Percentiles rank a stretch among this genome's conserved stretches.
These are phyloP conservation scores for Pseudonitzschia pungens DNA, from an alignment of 108 stramenopile genomes.

Conservation along the genomic window DNA sequence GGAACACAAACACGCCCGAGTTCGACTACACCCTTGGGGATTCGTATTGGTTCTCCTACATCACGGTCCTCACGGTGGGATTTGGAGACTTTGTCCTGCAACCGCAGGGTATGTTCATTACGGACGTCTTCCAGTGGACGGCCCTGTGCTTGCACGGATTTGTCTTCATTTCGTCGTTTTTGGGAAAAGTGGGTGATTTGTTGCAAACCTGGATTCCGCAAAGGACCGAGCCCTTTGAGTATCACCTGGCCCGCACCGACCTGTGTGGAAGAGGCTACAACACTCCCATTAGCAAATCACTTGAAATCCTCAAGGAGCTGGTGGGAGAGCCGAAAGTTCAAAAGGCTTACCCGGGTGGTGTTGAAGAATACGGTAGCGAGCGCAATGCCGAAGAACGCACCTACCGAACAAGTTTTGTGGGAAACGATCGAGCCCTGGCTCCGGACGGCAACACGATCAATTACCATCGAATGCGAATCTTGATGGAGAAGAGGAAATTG, in stretches of 20 bases:
- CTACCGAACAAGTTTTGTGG: not conserved
- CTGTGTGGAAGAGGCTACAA: conserved; percentile 23
- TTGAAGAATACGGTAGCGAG: not conserved
- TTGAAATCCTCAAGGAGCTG: not conserved
- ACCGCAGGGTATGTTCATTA: conserved; percentile 11
- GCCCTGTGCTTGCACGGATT: conserved; percentile 5
- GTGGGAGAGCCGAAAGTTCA: not conserved
- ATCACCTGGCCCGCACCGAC: conserved; percentile 6
- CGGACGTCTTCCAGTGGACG: conserved; percentile 12
- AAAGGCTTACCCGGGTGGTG: not conserved
- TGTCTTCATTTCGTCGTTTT: not conserved
- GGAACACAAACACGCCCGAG: not conserved
- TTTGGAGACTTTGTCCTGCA: conserved; percentile 7
- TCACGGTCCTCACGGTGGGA: conserved; percentile 8
- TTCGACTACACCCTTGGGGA: conserved; percentile 1
- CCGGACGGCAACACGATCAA: conserved; percentile 5
- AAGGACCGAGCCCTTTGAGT: not conserved
- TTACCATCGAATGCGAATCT: conserved; percentile 2
- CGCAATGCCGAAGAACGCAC: not conserved
- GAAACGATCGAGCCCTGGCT: not conserved
- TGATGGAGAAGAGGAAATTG: conserved; percentile 1
- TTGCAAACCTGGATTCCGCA: not conserved
- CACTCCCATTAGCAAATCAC: not conserved
- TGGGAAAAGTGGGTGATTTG: conserved; percentile 2
- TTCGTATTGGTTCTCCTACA: conserved; percentile 18